phyloP scores from a whole-genome alignment of 176 grass and related monocot species.

The Elaeis guineensis region DNA sequence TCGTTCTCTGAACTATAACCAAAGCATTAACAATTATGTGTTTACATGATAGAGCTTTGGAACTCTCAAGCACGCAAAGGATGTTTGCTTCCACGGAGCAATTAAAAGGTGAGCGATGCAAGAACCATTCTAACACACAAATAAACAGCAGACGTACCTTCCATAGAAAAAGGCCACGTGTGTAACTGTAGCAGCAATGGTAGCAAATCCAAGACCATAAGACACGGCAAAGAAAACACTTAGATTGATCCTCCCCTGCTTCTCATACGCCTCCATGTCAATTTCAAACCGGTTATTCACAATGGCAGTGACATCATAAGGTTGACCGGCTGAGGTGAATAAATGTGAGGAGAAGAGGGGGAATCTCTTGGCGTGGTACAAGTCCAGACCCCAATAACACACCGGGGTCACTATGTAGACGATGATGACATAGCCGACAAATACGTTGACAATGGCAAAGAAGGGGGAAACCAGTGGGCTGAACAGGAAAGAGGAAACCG shows the following conservation, averaged over 20 bases:
- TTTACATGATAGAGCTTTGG: no score
- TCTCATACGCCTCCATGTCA: constrained; percentile 20
- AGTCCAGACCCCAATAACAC: constrained; percentile 52
- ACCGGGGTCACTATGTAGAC: constrained; percentile 43
- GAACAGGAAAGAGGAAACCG: constrained; percentile 55
- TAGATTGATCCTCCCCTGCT: constrained; percentile 47
- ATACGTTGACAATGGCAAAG: constrained; percentile 67
- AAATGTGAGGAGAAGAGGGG: constrained; percentile 67
- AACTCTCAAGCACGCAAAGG: no score
- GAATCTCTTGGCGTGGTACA: constrained; percentile 56
- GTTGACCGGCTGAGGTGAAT: constrained; percentile 48
- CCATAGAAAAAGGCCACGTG: constrained; percentile 75
- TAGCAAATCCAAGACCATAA: constrained; percentile 64
- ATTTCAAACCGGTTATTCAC: constrained; percentile 50
- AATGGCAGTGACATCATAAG: constrained; percentile 40
- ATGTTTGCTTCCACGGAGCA: no score
- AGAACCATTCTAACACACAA: no score
- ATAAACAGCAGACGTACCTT: constrained; percentile 4
- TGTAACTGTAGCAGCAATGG: constrained; percentile 55
- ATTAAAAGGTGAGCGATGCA: no score
- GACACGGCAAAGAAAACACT: constrained; percentile 55
- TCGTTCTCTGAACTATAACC: no score
- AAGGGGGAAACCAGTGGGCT: constrained; percentile 74
- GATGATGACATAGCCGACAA: constrained; percentile 41
- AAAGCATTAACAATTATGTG: no score